Evolutionary conservation across 441 rosid species (phyloP).

Genomic region (Eutrema salsugineum): DNA sequence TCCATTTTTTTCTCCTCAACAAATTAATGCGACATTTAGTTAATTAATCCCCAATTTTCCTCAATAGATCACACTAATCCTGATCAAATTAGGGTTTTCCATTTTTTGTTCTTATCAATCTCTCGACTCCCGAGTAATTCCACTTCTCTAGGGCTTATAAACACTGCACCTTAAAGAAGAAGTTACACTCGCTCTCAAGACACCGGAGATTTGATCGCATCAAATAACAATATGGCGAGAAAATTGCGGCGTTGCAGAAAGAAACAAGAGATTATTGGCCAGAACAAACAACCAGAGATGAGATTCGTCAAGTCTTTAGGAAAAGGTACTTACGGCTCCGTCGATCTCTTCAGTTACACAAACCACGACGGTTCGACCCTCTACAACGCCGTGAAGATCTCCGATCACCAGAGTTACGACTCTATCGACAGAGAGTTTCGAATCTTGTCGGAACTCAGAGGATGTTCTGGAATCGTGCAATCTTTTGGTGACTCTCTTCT

Average conservation of each 20-base stretch:
- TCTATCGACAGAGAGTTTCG: neutral
- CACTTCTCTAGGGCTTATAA: neutral
- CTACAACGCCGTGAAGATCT: conserved; percentile 14
- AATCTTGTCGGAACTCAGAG: neutral
- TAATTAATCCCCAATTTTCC: neutral
- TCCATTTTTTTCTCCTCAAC: neutral
- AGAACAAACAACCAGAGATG: neutral
- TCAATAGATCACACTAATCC: neutral
- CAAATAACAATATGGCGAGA: neutral
- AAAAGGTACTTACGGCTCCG: conserved; percentile 12
- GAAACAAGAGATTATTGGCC: neutral
- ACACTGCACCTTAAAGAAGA: neutral
- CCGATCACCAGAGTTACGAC: neutral
- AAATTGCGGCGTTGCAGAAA: neutral
- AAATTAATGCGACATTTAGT: neutral
- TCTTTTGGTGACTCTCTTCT: neutral
- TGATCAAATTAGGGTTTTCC: conserved; percentile 1
- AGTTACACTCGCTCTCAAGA: neutral
- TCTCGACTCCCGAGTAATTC: neutral
- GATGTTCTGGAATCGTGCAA: conserved; percentile 2
- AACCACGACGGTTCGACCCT: conserved; percentile 5
- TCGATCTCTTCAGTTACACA: conserved; percentile 9
- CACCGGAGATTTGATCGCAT: neutral
- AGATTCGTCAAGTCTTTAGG: conserved; percentile 17
- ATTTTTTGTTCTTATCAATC: neutral